Conservation (phyloP, 805 yeast genomes). For the Lachancea nothofagi region DNA sequence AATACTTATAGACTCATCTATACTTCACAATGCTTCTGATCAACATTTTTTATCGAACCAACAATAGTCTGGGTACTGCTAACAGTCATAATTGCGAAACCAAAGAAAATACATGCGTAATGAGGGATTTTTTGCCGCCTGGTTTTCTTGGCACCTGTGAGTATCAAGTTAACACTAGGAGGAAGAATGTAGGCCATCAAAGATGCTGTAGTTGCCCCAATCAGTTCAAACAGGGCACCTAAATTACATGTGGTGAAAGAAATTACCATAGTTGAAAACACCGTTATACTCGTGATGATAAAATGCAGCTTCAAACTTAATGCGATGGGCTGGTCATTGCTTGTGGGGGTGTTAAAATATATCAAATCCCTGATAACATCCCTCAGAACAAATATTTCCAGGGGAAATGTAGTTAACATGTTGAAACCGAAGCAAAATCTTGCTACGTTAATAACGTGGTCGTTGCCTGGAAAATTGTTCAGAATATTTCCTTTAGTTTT, state of each 20-base stretch:
- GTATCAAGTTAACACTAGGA: constrained; percentile 70
- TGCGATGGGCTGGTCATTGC: constrained; percentile 35
- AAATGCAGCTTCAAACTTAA: constrained; percentile 49
- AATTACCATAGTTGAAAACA: constrained; percentile 65
- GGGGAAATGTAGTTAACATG: constrained; percentile 87
- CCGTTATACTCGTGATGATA: constrained; percentile 57
- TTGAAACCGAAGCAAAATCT: constrained; percentile 87
- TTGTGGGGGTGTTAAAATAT: constrained; percentile 27
- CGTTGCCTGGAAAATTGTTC: constrained; percentile 78
- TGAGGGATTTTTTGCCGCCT: constrained; percentile 48
- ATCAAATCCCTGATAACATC: constrained; percentile 72
- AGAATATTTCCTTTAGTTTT: constrained; percentile 81
- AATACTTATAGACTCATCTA: too few species aligned
- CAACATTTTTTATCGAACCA: constrained; percentile 38
- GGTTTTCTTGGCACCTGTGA: constrained; percentile 45
- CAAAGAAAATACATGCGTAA: constrained; percentile 61
- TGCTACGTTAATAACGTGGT: constrained; percentile 74
- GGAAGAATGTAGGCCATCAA: constrained; percentile 89
- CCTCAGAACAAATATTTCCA: constrained; percentile 85
- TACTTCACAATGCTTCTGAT: constrained; percentile 45
- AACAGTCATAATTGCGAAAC: constrained; percentile 67
- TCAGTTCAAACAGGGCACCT: constrained; percentile 83
- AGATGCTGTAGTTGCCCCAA: constrained; percentile 91
- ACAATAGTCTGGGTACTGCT: constrained; percentile 72
- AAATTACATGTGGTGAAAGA: constrained; percentile 78